Percentiles rank a stretch among this genome's conserved stretches.
Conservation (phyloP, 2,329 filamentous ascomycete species). For the Raffaelea arxii region DNA sequence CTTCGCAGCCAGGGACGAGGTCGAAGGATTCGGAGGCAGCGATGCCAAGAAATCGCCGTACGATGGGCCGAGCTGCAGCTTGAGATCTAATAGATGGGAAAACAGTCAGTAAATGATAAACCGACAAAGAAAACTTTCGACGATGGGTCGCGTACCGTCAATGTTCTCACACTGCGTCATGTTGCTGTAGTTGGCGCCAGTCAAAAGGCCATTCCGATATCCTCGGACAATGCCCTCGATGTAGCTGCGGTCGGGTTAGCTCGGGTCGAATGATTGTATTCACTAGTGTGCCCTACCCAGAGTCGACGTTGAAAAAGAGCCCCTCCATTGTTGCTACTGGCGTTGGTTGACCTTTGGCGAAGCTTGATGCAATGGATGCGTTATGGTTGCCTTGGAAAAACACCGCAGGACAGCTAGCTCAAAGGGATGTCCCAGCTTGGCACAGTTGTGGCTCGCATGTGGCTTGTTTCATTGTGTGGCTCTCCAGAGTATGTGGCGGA, state of each 20-base stretch:
- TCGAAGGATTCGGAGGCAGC: constrained; percentile 92
- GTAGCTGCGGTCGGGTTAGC: no score
- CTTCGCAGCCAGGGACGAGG: constrained; percentile 85
- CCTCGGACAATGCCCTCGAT: constrained; percentile 96
- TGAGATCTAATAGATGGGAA: constrained; percentile 59
- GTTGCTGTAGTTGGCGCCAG: constrained; percentile 84
- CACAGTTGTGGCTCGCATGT: neutral
- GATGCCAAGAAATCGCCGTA: constrained; percentile 95
- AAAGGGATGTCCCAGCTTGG: constrained; percentile 4
- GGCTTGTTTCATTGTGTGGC: neutral
- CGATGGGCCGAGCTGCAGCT: constrained; percentile 90
- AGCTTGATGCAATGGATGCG: constrained; percentile 5
- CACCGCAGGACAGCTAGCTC: constrained; percentile 5
- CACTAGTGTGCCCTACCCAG: constrained; percentile 51
- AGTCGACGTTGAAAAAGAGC: constrained; percentile 88
- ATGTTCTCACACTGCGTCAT: constrained; percentile 96
- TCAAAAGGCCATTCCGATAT: constrained; percentile 90
- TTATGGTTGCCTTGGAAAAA: constrained; percentile 8
- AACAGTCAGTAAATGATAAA: constrained; percentile 65
- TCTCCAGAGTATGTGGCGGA: neutral
- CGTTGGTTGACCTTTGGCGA: constrained; percentile 5
- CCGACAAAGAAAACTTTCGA: no score
- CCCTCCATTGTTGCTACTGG: constrained; percentile 70
- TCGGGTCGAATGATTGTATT: neutral
- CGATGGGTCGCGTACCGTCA: constrained; percentile 77